Conservation (phyloP, 2,329 filamentous ascomycete genomes). For the Domatiomyces globalis region DNA sequence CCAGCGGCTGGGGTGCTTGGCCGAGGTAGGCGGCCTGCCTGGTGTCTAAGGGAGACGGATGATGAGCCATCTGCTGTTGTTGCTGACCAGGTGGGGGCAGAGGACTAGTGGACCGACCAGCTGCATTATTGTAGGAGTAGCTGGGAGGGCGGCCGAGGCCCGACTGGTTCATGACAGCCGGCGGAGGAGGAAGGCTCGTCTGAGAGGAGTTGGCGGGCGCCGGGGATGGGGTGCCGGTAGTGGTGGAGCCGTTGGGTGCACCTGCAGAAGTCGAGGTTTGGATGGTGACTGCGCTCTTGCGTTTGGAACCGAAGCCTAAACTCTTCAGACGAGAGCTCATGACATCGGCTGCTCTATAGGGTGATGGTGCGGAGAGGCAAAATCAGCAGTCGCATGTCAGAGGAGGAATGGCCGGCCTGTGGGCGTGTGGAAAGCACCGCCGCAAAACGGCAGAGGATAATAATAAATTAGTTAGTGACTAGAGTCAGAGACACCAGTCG, state of each 20-base stretch:
- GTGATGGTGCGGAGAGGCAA: background rate
- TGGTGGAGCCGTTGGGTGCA: conserved; percentile 11
- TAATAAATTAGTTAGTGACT: background rate
- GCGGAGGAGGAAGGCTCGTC: conserved; percentile 38
- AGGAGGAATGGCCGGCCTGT: background rate
- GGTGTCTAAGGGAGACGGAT: conserved; percentile 42
- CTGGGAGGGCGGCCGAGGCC: conserved; percentile 48
- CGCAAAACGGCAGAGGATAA: background rate
- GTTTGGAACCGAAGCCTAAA: conserved; percentile 35
- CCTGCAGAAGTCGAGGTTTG: conserved; percentile 20
- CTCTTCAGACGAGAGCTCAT: conserved; percentile 40
- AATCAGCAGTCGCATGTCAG: background rate
- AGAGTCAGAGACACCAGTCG: background rate
- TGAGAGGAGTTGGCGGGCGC: conserved; percentile 31
- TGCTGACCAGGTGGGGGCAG: conserved; percentile 33
- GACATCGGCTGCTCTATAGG: conserved; percentile 27
- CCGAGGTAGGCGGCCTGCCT: conserved; percentile 35
- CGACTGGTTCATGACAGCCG: conserved; percentile 27
- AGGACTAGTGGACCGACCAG: conserved; percentile 39
- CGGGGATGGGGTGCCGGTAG: conserved; percentile 21
- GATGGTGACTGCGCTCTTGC: conserved; percentile 35
- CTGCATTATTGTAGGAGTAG: conserved; percentile 44
- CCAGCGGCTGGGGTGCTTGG: conserved; percentile 26
- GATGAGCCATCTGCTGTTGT: conserved; percentile 20
- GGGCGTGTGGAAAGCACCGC: background rate